These are phyloP conservation scores for Camellia lanceoleosa DNA, from an alignment of 148 eudicot species.

Conservation along the genomic window DNA sequence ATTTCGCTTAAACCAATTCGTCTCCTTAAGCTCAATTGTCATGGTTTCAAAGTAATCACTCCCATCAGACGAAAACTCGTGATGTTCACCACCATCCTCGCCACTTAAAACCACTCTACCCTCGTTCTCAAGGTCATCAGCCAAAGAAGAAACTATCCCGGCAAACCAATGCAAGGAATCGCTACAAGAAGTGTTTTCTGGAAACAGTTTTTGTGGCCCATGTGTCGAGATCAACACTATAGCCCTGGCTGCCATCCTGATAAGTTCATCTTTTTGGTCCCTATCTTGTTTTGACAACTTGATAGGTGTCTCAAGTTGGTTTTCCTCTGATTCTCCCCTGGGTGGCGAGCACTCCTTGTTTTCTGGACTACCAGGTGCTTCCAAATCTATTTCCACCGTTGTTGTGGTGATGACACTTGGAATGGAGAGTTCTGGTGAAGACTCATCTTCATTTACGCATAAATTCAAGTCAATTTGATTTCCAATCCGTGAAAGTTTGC, in stretches of 20 bases:
- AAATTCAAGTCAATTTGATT: slow-evolving; percentile 30
- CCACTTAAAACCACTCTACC: too few relatives aligned
- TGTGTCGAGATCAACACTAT: slow-evolving; percentile 22
- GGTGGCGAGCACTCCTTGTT: slow-evolving; percentile 48
- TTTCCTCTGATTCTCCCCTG: slow-evolving; percentile 44
- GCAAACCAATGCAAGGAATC: slow-evolving; percentile 49
- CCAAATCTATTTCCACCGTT: slow-evolving; percentile 32
- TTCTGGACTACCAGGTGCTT: slow-evolving; percentile 55
- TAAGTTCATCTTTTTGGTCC: slow-evolving; percentile 3
- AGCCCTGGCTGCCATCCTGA: too few relatives aligned
- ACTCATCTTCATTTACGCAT: slow-evolving; percentile 22
- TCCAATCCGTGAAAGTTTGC: slow-evolving; percentile 6
- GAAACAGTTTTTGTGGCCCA: slow-evolving; percentile 1
- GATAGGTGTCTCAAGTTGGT: slow-evolving; percentile 21
- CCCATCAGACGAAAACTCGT: slow-evolving; percentile 13
- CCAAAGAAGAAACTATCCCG: slow-evolving; percentile 29
- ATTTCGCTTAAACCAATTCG: slow-evolving; percentile 8
- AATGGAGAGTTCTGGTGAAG: not conserved
- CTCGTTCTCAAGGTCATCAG: slow-evolving; percentile 22
- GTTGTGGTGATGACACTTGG: not conserved
- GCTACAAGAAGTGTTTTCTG: slow-evolving; percentile 3
- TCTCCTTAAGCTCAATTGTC: slow-evolving; percentile 40
- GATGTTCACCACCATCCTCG: not conserved
- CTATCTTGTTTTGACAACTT: slow-evolving; percentile 13
- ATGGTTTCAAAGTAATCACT: slow-evolving; percentile 44